Evolutionary conservation across 805 yeast species (phyloP).

Genomic region (Candida stauntonica): DNA sequence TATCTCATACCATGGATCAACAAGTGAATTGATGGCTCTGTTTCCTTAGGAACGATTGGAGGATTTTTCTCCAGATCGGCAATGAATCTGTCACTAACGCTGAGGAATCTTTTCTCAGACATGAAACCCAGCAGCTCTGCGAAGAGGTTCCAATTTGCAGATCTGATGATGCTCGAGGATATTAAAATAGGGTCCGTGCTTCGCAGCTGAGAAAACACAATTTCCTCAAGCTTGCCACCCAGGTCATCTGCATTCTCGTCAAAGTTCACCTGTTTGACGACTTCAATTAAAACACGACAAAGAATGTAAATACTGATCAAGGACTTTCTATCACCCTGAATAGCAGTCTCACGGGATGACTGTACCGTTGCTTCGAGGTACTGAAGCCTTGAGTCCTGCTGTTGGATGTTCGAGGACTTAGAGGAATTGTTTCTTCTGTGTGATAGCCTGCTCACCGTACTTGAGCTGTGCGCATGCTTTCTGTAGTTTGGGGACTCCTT

Average conservation of each 20-base stretch:
- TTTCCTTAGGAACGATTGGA: constrained; percentile 39
- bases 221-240: constrained; percentile 83
- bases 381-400: constrained; percentile 51
- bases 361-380: constrained; percentile 35
- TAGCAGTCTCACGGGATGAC: constrained; percentile 56
- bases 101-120: constrained; percentile 77
- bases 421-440: constrained; percentile 52
- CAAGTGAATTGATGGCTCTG: constrained; percentile 61
- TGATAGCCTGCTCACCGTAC: constrained; percentile 31
- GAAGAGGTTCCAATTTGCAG: constrained; percentile 91
- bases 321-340: constrained; percentile 83
- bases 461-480: constrained; percentile 29
- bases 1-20: constrained; percentile 91
- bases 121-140: constrained; percentile 87
- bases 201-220: constrained; percentile 83
- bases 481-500: constrained; percentile 24
- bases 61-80: constrained; percentile 89
- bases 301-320: constrained; percentile 81
- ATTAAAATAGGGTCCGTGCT: constrained; percentile 76
- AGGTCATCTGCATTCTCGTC: constrained; percentile 72
- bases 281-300: constrained; percentile 89
- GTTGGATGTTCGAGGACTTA: constrained; percentile 34
- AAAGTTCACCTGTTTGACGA: constrained; percentile 82
- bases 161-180: constrained; percentile 66
- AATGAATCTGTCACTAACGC: constrained; percentile 90